A percentile compares a stretch with the other conserved stretches of the same genome.
Evolutionary conservation across 1,284 basidiomycete genomes (phyloP).

Genomic region (Fomitopsis pinicola): DNA sequence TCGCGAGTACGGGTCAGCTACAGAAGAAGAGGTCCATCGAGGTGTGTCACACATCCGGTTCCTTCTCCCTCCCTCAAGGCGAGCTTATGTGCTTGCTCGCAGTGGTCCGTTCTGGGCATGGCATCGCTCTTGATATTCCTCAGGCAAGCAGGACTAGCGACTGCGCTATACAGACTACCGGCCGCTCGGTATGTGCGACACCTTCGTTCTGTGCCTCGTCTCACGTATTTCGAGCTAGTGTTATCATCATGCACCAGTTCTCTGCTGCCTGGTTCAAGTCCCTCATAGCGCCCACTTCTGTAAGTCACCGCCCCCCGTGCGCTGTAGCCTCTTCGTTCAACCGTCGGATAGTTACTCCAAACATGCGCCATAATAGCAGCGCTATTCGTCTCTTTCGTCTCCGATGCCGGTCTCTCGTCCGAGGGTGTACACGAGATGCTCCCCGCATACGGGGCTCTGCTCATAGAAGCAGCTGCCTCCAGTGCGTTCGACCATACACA

Average conservation of each 20-base stretch:
- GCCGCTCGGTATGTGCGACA: slow-evolving; percentile 48
- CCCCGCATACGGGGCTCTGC: slow-evolving; percentile 62
- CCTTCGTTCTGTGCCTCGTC: background rate
- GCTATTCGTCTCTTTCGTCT: slow-evolving; percentile 44
- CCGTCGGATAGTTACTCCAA: slow-evolving; percentile 22
- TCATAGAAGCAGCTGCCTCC: slow-evolving; percentile 54
- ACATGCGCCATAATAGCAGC: slow-evolving; percentile 41
- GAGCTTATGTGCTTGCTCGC: background rate
- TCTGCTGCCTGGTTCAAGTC: slow-evolving; percentile 59
- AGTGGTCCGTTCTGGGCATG: slow-evolving; percentile 69
- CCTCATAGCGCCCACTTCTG: slow-evolving; percentile 43
- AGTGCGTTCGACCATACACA: slow-evolving; percentile 59
- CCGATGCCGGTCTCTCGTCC: slow-evolving; percentile 49
- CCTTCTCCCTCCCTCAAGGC: background rate
- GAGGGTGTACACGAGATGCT: slow-evolving; percentile 40
- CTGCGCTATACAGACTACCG: slow-evolving; percentile 61
- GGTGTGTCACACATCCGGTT: slow-evolving; percentile 30
- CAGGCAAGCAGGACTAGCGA: slow-evolving; percentile 57
- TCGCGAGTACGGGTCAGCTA: slow-evolving; percentile 46
- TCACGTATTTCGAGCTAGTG: slow-evolving; percentile 33
- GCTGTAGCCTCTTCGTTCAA: background rate
- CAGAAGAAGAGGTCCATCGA: slow-evolving; percentile 52
- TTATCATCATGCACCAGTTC: slow-evolving; percentile 64
- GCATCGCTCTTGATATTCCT: slow-evolving; percentile 64
- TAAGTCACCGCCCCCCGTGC: slow-evolving; percentile 17